phyloP scores from a whole-genome alignment of 2,329 filamentous ascomycete genomes.

The Juglanconis oblonga region DNA sequence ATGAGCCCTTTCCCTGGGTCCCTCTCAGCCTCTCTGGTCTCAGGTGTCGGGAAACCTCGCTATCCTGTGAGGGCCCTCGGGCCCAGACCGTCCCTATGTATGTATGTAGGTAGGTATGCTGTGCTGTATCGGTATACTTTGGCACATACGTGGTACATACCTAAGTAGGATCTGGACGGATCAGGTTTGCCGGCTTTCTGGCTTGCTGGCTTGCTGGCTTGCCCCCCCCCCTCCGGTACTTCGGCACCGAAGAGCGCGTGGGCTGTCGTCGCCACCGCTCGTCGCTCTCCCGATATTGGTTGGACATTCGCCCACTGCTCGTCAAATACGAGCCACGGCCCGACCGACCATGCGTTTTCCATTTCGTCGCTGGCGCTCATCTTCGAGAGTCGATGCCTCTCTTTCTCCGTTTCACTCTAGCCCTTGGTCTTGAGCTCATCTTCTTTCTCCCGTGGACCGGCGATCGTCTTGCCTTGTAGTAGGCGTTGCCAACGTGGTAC shows the following conservation, averaged over 20 bases:
- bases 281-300: not conserved
- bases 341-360: not conserved
- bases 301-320: not conserved
- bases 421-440: not conserved
- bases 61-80: too few species aligned
- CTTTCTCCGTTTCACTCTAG: not conserved
- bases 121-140: too few species aligned
- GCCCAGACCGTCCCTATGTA: too few species aligned
- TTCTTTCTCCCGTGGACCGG: not conserved
- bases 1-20: too few species aligned
- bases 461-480: constrained; percentile 28
- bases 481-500: constrained; percentile 35
- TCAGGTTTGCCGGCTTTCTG: not conserved
- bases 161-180: too few species aligned
- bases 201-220: not conserved
- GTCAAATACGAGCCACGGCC: not conserved
- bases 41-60: too few species aligned
- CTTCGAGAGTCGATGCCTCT: not conserved
- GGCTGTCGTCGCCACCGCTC: not conserved
- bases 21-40: too few species aligned
- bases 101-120: too few species aligned
- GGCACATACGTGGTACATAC: too few species aligned
- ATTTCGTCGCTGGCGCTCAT: not conserved
- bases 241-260: not conserved
- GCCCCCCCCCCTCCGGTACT: not conserved